phyloP scores from a whole-genome alignment of 352 stramenopile genomes.

The Globisporangium paroecandrum region DNA sequence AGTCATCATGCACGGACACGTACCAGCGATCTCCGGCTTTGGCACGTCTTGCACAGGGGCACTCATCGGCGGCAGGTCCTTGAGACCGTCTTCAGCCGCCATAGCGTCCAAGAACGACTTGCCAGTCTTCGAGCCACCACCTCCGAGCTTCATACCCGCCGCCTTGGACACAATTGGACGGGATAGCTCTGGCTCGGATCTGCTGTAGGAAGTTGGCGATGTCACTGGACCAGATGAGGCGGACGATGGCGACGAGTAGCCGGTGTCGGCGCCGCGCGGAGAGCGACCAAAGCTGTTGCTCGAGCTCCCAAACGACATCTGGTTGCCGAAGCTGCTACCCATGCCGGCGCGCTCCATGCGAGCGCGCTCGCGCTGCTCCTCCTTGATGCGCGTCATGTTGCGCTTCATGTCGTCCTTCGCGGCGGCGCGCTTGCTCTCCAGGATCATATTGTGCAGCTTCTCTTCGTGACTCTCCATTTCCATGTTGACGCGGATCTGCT shows the following conservation, averaged over 20 bases:
- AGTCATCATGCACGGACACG: not conserved
- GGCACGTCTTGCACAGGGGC: constrained; percentile 53
- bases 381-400: constrained; percentile 84
- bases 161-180: constrained; percentile 49
- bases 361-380: constrained; percentile 82
- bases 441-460: constrained; percentile 98
- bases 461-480: constrained; percentile 99
- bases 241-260: constrained; percentile 29
- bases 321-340: constrained; percentile 46
- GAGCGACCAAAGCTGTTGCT: constrained; percentile 65
- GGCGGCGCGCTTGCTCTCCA: constrained; percentile 92
- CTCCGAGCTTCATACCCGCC: constrained; percentile 56
- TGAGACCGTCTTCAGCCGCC: constrained; percentile 80
- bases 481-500: constrained; percentile 96
- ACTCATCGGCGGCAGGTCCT: constrained; percentile 85
- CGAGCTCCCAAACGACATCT: constrained; percentile 71
- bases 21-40: constrained; percentile 49
- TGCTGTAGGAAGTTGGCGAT: constrained; percentile 64
- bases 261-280: constrained; percentile 39
- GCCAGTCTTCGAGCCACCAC: constrained; percentile 39
- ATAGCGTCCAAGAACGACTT: constrained; percentile 87
- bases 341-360: constrained; percentile 72
- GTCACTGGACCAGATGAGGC: constrained; percentile 25
- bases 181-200: constrained; percentile 35
- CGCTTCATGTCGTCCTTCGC: constrained; percentile 89